Evolutionary conservation across 139 green algal species (phyloP).

Genomic region (Chlamydomonas urium): DNA sequence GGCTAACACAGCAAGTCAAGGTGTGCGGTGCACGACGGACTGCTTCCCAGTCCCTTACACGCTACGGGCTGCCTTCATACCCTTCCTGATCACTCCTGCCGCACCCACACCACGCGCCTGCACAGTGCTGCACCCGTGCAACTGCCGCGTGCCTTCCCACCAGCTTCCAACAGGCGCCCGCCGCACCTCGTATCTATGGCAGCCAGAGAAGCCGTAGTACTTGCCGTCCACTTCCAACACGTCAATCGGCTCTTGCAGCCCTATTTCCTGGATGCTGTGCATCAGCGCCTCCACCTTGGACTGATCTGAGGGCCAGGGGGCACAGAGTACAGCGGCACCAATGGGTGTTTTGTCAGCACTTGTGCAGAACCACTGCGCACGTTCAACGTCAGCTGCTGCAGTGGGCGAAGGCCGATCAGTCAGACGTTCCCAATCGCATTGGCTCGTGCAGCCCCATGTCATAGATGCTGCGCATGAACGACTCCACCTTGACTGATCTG

Average conservation of each 20-base stretch:
- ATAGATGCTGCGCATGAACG: too few relatives aligned
- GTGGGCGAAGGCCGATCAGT: too few relatives aligned
- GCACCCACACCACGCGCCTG: background rate
- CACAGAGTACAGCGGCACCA: too few relatives aligned
- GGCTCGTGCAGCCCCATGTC: too few relatives aligned
- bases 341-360: too few relatives aligned
- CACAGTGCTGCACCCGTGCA: background rate
- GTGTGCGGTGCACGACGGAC: too few relatives aligned
- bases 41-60: too few relatives aligned
- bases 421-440: too few relatives aligned
- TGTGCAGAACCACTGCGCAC: too few relatives aligned
- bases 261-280: slow-evolving; percentile 73
- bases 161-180: background rate
- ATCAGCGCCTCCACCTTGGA: slow-evolving; percentile 83
- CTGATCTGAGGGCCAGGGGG: slow-evolving; percentile 56
- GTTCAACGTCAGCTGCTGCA: too few relatives aligned
- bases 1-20: background rate
- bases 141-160: background rate
- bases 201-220: slow-evolving; percentile 87
- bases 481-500: too few relatives aligned
- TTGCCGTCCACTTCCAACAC: slow-evolving; percentile 74
- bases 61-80: too few relatives aligned
- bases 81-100: background rate
- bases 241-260: slow-evolving; percentile 71
- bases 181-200: slow-evolving; percentile 70